Evolutionary conservation across 139 green algal genomes (phyloP).

Genomic region (Spirogloea muscicola): DNA sequence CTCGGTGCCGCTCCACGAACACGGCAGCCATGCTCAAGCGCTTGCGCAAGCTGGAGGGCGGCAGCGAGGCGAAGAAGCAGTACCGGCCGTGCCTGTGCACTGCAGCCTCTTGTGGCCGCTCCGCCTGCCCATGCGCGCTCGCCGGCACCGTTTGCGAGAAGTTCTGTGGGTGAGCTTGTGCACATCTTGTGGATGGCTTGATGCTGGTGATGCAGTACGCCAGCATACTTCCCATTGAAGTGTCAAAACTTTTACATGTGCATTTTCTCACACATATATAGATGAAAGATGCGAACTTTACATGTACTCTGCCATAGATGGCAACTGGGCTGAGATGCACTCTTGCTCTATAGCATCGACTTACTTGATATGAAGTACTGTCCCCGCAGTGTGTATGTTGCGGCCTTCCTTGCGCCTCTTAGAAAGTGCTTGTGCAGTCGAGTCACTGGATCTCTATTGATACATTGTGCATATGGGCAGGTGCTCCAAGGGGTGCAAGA

Average conservation of each 20-base stretch:
- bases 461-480: background rate
- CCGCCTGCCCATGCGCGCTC: conserved; percentile 34
- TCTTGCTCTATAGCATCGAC: too few relatives aligned
- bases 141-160: conserved; percentile 49
- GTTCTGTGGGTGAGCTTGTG: conserved; percentile 41
- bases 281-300: background rate
- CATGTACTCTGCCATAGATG: background rate
- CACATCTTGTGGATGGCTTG: background rate
- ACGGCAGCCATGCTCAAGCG: background rate
- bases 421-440: too few relatives aligned
- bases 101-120: conserved; percentile 29
- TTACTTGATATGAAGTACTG: too few relatives aligned
- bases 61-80: too few relatives aligned
- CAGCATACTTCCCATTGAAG: background rate
- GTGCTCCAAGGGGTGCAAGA: conserved; percentile 52
- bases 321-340: too few relatives aligned
- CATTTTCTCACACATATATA: background rate
- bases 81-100: conserved; percentile 48
- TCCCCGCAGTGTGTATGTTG: too few relatives aligned
- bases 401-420: too few relatives aligned
- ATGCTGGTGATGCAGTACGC: background rate
- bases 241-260: background rate
- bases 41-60: background rate
- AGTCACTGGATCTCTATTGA: background rate
- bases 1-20: background rate